Evolutionary conservation across 805 yeast species (phyloP).

Genomic region (Wickerhamiella dianesei): DNA sequence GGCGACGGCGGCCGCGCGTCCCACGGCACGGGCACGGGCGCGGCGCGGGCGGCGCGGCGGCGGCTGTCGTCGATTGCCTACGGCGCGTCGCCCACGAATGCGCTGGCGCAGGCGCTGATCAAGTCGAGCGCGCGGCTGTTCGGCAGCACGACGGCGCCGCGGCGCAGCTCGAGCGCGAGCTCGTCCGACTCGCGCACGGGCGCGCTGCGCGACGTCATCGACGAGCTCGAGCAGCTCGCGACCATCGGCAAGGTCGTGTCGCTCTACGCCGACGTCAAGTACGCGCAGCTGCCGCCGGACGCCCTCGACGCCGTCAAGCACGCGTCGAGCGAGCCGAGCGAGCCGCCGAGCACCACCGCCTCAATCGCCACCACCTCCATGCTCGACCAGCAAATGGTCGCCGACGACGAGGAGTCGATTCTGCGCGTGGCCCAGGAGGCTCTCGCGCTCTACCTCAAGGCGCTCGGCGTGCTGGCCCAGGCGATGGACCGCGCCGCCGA

Average conservation of each 20-base stretch:
- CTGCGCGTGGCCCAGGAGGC: slow-evolving; percentile 57
- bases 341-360: slow-evolving; percentile 8
- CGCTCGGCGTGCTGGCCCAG: slow-evolving; percentile 64
- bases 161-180: slow-evolving; percentile 1
- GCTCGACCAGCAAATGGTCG: background rate
- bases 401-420: background rate
- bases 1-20: background rate
- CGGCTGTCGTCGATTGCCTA: slow-evolving; percentile 25
- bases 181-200: slow-evolving; percentile 5
- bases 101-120: slow-evolving; percentile 74
- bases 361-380: background rate
- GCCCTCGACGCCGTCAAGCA: slow-evolving; percentile 36
- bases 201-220: slow-evolving; percentile 12
- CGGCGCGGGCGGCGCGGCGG: slow-evolving; percentile 10
- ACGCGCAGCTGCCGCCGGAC: slow-evolving; percentile 48
- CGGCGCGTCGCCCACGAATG: slow-evolving; percentile 56
- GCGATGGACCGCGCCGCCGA: slow-evolving; percentile 77
- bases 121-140: slow-evolving; percentile 79
- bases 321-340: slow-evolving; percentile 7
- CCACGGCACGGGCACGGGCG: slow-evolving; percentile 1
- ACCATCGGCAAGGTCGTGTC: slow-evolving; percentile 85
- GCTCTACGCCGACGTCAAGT: slow-evolving; percentile 82
- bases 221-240: slow-evolving; percentile 54
- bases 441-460: slow-evolving; percentile 68
- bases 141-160: slow-evolving; percentile 30